These are phyloP conservation scores for Aspergillus luchuensis DNA, from an alignment of 2,329 filamentous ascomycete genomes.

Conservation along the genomic window DNA sequence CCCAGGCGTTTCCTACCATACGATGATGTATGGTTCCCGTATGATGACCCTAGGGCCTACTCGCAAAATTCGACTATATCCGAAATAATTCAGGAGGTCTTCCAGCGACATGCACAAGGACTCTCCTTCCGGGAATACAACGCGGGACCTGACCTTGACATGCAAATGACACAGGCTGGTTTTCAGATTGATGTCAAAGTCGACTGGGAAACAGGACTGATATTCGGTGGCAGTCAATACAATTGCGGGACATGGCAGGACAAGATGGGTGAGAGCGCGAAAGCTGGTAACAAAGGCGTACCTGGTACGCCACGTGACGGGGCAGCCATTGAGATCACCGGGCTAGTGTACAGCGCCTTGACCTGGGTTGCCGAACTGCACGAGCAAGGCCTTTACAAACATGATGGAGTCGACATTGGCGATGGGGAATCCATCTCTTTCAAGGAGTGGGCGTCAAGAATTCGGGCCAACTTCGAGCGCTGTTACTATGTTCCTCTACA, in stretches of 20 bases:
- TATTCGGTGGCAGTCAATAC: conserved; percentile 89
- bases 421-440: conserved; percentile 68
- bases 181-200: conserved; percentile 91
- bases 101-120: conserved; percentile 87
- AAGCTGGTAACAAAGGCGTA: conserved; percentile 86
- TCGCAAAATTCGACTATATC: conserved; percentile 79
- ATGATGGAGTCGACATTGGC: conserved; percentile 69
- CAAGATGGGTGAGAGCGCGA: conserved; percentile 98
- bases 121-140: conserved; percentile 95
- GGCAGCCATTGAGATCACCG: conserved; percentile 91
- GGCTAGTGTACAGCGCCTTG: conserved; percentile 86
- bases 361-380: conserved; percentile 74
- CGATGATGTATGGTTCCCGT: conserved; percentile 90
- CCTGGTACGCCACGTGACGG: conserved; percentile 97
- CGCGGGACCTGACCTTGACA: conserved; percentile 82
- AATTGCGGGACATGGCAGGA: conserved; percentile 99
- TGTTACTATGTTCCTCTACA: conserved; percentile 83
- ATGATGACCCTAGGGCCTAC: conserved; percentile 81
- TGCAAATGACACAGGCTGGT: conserved; percentile 88
- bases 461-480: conserved; percentile 85
- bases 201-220: conserved; percentile 86
- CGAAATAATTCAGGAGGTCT: conserved; percentile 88
- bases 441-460: conserved; percentile 73
- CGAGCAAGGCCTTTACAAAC: conserved; percentile 68
- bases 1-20: conserved; percentile 88